Percentiles rank a stretch among this genome's conserved stretches.
phyloP scores from a whole-genome alignment of 2,329 filamentous ascomycete species.

The Arthrinium puccinioides region DNA sequence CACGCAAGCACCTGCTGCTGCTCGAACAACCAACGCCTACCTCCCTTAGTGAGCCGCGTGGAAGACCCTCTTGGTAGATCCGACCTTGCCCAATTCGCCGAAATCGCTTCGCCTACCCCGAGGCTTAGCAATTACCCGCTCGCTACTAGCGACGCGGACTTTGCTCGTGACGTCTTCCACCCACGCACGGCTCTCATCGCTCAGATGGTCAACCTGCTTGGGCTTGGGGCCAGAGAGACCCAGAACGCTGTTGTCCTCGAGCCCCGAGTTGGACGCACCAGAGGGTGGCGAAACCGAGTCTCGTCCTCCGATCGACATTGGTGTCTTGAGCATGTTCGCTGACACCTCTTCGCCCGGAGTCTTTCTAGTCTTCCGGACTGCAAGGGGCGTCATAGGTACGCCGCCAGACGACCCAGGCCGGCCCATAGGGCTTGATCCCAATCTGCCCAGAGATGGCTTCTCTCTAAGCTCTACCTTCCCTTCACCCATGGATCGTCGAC shows the following conservation, averaged over 20 bases:
- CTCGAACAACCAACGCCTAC: background rate
- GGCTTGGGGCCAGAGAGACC: constrained; percentile 65
- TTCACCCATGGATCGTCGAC: constrained; percentile 53
- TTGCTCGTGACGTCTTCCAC: constrained; percentile 78
- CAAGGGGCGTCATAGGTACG: constrained; percentile 37
- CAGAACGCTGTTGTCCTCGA: constrained; percentile 53
- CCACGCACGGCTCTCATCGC: constrained; percentile 69
- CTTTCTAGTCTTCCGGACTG: constrained; percentile 46
- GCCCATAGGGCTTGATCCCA: constrained; percentile 33
- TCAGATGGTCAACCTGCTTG: constrained; percentile 58
- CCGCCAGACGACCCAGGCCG: constrained; percentile 33
- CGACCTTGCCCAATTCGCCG: constrained; percentile 64
- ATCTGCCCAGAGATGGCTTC: constrained; percentile 25
- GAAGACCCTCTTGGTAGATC: constrained; percentile 66
- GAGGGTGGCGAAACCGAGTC: constrained; percentile 35
- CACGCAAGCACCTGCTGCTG: background rate
- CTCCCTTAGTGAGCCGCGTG: constrained; percentile 13
- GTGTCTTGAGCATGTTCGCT: constrained; percentile 28
- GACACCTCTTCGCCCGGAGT: constrained; percentile 28
- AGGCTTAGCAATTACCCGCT: constrained; percentile 30
- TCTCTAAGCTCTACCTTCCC: constrained; percentile 54
- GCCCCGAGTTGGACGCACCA: constrained; percentile 39
- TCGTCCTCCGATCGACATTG: constrained; percentile 24
- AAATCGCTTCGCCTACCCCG: constrained; percentile 37
- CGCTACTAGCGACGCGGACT: constrained; percentile 63